A percentile compares a stretch with the other conserved stretches of the same genome.
These are phyloP conservation scores for Boletus speciosus DNA, from an alignment of 768 basidiomycete genomes.

Conservation along the genomic window DNA sequence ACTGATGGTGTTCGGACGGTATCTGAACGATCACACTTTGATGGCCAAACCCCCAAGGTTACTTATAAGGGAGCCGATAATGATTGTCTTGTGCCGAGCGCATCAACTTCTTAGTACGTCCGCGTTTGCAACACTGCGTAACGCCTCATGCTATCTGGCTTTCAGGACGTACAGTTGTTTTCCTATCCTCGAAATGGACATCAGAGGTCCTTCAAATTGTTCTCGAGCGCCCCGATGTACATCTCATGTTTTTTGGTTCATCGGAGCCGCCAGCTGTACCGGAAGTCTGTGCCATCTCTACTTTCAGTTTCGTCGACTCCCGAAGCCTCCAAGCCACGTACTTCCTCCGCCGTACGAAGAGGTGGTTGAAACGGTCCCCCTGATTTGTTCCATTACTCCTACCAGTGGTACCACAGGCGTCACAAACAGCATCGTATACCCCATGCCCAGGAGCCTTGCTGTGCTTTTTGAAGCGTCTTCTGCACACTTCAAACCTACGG, in stretches of 20 bases:
- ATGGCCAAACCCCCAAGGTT: no score
- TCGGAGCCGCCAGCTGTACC: constrained; percentile 7
- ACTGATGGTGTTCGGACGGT: no score
- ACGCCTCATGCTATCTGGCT: constrained; percentile 28
- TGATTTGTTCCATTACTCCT: constrained; percentile 12
- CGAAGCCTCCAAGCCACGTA: constrained; percentile 8
- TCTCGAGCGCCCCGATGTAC: constrained; percentile 21
- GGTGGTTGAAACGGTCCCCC: constrained; percentile 11
- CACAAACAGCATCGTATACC: constrained; percentile 17
- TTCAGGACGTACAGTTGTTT: constrained; percentile 27
- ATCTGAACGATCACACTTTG: no score
- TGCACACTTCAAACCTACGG: constrained; percentile 5
- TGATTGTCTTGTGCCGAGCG: no score
- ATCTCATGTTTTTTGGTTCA: constrained; percentile 22
- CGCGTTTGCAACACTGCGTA: background rate
- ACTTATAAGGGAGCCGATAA: no score
- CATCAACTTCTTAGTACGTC: background rate
- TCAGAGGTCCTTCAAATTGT: constrained; percentile 19
- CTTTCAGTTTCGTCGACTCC: constrained; percentile 12
- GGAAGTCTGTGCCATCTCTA: constrained; percentile 18
- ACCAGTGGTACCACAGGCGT: constrained; percentile 27
- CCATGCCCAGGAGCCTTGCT: constrained; percentile 12
- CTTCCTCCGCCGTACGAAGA: constrained; percentile 15
- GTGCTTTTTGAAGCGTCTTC: constrained; percentile 15
- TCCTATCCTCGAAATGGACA: constrained; percentile 25